These are phyloP conservation scores for Veloporphyrellus conicus DNA, from an alignment of 1,284 basidiomycete species.

Conservation along the genomic window DNA sequence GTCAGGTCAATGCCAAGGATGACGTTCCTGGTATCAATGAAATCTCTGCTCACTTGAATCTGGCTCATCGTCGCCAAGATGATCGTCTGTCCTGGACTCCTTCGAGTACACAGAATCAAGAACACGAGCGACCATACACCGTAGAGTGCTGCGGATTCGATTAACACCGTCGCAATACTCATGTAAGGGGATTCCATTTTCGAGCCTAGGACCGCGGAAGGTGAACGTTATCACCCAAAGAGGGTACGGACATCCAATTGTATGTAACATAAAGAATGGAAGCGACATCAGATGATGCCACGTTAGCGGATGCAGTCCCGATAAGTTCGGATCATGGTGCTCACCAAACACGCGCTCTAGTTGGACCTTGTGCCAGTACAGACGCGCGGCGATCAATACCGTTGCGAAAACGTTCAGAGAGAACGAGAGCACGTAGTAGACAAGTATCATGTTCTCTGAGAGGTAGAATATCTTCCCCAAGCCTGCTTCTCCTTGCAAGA, in stretches of 20 bases:
- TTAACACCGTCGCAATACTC: conserved; percentile 19
- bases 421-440: conserved; percentile 36
- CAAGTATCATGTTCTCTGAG: conserved; percentile 21
- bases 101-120: conserved; percentile 22
- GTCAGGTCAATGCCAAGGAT: background rate
- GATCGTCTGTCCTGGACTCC: conserved; percentile 23
- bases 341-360: conserved; percentile 31
- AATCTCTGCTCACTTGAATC: conserved; percentile 27
- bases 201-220: conserved; percentile 8
- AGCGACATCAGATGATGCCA: background rate
- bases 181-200: conserved; percentile 24
- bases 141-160: conserved; percentile 32
- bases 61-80: conserved; percentile 28
- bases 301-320: conserved; percentile 2
- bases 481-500: conserved; percentile 20
- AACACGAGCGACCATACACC: conserved; percentile 28
- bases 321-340: background rate
- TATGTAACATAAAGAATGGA: background rate
- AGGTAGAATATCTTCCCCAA: conserved; percentile 21
- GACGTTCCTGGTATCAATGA: too few relatives aligned
- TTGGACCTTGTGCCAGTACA: conserved; percentile 31
- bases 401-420: conserved; percentile 39
- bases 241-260: too few relatives aligned
- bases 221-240: background rate
- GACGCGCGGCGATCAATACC: conserved; percentile 35